Base-by-base conservation (phyloP, 1,284 basidiomycete species). In the Somion occarium region DNA sequence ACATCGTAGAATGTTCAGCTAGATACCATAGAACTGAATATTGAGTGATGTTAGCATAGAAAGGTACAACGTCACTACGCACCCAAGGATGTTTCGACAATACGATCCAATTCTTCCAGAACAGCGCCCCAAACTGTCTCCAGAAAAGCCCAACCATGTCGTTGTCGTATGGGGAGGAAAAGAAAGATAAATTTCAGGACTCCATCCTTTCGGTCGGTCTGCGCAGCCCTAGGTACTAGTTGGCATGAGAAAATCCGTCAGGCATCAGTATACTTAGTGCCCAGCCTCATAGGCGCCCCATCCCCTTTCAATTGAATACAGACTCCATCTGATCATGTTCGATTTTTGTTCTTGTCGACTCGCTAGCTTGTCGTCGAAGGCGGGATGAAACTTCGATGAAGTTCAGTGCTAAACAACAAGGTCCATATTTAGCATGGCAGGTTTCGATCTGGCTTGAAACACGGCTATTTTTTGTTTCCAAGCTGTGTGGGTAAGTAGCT, bases 91-190 rank as follows among this genome's bases (percentile, higher is more conserved):
- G 82, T 63, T 80, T 83, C 19, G 74, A 76, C 25, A 84, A 65
- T 15, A 85, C 74, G 48, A 84, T 86, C 83, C 82, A 87, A 59
- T 90, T 89, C 75, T 91, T 91, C 74, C 79, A 76, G 50, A 80
- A 76, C 38, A 91, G 66, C 3, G 79, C 82, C 9, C 65, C 65
- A 54, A 84, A 78, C 67, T 91, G 87, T 23, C 78, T 72, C 70
- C 77, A 77, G 62, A 86, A 83, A 11, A 72, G 53, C 18, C 56
- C 54, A n/a, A 54, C 57, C 62, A 62, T 64, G 27, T 19, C 53
- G 42, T 19, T 7, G 22, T 4, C 15, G 23, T 20, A 41, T 23
- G 19, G 13, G 24, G 13, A 22, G 23, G 23, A 7, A 25, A 27
- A 12, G 50, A n/a, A 11, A 11, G 37, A 26, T 44, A 34, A 34